Evolutionary conservation across 1,139 yeast genomes (phyloP).

Genomic region (Lodderomyces theae): DNA sequence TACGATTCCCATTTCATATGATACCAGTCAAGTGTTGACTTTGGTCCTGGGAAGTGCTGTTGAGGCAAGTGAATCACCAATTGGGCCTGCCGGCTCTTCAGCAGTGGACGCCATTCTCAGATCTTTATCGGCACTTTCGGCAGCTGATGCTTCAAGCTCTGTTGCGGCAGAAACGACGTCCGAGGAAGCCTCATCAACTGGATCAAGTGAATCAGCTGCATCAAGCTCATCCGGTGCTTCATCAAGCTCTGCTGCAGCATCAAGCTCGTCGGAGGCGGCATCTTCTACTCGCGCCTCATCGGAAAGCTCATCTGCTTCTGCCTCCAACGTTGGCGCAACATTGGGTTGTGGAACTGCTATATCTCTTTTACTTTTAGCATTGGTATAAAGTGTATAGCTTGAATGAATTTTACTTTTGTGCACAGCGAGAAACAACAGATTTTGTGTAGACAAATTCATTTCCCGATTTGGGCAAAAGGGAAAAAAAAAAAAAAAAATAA

Average conservation of each 20-base stretch:
- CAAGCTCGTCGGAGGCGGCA: not conserved
- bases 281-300: not conserved
- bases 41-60: not conserved
- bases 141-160: not conserved
- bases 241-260: not conserved
- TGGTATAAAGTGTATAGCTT: constrained; percentile 4
- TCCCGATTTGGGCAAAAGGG: constrained; percentile 1
- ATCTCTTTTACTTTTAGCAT: constrained; percentile 8
- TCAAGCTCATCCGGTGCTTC: not conserved
- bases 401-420: not conserved
- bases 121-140: constrained; percentile 5
- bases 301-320: constrained; percentile 1
- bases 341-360: constrained; percentile 9
- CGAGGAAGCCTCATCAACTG: not conserved
- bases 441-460: not conserved
- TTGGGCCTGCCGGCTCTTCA: constrained; percentile 4
- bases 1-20: not conserved
- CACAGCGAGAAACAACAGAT: not conserved
- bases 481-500: too few species aligned
- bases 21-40: not conserved
- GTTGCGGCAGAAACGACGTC: not conserved
- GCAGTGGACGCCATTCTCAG: constrained; percentile 6
- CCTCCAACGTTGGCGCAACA: constrained; percentile 8
- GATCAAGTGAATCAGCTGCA: not conserved
- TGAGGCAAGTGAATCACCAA: not conserved